phyloP scores from a whole-genome alignment of 1,139 yeast species.

The Scheffersomyces titani region DNA sequence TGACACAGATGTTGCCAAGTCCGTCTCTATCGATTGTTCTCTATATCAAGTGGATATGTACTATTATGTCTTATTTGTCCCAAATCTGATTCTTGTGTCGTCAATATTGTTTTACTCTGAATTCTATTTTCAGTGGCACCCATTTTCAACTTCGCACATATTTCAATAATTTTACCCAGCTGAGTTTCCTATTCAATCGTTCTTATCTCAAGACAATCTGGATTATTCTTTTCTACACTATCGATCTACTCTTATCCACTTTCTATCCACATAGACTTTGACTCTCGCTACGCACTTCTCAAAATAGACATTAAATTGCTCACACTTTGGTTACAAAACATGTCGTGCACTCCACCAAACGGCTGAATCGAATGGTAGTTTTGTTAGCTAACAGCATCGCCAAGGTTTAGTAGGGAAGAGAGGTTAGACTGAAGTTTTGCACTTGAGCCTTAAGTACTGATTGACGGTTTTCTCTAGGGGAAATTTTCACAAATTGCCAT shows the following conservation, averaged over 20 bases:
- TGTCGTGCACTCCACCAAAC: not conserved
- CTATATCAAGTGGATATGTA: not conserved
- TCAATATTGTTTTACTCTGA: no score
- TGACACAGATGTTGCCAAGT: not conserved
- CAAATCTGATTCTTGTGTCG: not conserved
- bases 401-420: not conserved
- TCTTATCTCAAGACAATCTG: not conserved
- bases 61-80: not conserved
- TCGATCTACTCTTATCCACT: not conserved
- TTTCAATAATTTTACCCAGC: not conserved
- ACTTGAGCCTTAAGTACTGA: not conserved
- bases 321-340: not conserved
- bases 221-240: not conserved
- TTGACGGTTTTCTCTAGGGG: not conserved
- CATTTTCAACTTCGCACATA: not conserved
- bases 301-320: not conserved
- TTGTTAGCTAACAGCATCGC: not conserved
- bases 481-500: not conserved
- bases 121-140: not conserved
- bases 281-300: not conserved
- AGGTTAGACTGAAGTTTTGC: not conserved
- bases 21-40: not conserved
- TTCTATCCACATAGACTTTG: not conserved
- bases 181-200: not conserved
- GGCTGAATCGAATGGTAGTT: not conserved